A percentile compares a stretch with the other conserved stretches of the same genome.
phyloP scores from a whole-genome alignment of 176 grass and related monocot genomes.

The Saccharum spontaneum region DNA sequence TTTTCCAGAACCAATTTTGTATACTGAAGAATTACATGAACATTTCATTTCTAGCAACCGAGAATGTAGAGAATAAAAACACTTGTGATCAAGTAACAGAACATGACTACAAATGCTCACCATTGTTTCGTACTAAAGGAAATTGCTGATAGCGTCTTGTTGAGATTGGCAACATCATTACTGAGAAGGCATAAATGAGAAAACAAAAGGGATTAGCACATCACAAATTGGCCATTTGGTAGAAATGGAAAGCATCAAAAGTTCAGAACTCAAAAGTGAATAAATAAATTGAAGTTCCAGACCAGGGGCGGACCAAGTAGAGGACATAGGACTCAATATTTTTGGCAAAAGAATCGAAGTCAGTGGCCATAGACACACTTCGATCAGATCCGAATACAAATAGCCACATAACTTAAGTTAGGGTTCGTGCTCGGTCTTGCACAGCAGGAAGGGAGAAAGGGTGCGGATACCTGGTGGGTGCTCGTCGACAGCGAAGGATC shows the following conservation, averaged over 20 bases:
- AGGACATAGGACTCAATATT: not conserved
- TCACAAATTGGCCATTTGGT: not conserved
- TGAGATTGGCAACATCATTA: conserved; percentile 30
- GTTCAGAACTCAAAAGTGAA: not conserved
- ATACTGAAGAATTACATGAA: not conserved
- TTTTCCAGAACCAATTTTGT: not conserved
- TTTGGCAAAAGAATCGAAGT: not conserved
- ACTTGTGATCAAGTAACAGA: not conserved
- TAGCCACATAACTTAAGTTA: not conserved
- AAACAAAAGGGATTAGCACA: not conserved
- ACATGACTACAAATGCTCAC: conserved; percentile 22
- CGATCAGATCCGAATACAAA: not conserved
- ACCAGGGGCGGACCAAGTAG: not conserved
- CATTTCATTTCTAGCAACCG: not conserved
- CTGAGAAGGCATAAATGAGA: not conserved
- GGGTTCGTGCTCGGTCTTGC: not conserved
- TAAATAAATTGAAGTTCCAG: not conserved
- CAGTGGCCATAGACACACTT: not conserved
- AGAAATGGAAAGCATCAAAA: not conserved
- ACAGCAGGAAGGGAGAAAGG: not conserved
- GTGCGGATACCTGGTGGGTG: not conserved
- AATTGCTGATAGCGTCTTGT: conserved; percentile 1
- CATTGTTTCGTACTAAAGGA: not conserved
- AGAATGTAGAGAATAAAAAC: not conserved
- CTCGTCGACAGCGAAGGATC: not conserved